A percentile compares a stretch with the other conserved stretches of the same genome.
Conservation (phyloP, 768 basidiomycete species). For the Suillus americanus region DNA sequence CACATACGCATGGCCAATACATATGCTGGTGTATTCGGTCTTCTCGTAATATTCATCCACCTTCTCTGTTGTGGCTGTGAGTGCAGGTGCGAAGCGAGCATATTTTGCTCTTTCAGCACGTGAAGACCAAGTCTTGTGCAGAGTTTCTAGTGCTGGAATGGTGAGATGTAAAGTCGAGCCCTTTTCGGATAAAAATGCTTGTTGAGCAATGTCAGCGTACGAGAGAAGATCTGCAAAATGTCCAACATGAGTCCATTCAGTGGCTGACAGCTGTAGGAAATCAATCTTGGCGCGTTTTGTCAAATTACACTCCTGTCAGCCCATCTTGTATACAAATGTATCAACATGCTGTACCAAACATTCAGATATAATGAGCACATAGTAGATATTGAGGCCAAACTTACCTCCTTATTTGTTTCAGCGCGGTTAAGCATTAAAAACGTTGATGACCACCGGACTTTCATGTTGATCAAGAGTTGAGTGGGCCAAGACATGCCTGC, state of each 20-base stretch:
- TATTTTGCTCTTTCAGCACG: neutral
- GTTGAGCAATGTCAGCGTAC: neutral
- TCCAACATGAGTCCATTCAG: neutral
- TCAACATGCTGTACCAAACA: neutral
- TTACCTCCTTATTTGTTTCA: neutral
- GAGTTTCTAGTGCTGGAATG: neutral
- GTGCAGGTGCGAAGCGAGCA: neutral
- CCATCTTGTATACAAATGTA: neutral
- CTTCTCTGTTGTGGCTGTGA: neutral
- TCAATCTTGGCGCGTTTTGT: neutral
- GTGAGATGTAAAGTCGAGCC: neutral
- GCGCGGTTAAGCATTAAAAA: neutral
- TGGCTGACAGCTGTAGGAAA: neutral
- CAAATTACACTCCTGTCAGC: neutral
- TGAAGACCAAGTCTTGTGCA: neutral
- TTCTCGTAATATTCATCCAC: neutral
- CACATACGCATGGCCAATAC: neutral
- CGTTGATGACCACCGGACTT: neutral
- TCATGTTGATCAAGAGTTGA: neutral
- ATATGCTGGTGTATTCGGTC: neutral
- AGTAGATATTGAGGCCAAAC: neutral
- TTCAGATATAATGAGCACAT: neutral
- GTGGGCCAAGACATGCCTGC: neutral
- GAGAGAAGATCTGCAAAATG: neutral
- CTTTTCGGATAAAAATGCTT: neutral